Base-by-base conservation (phyloP, 2,329 filamentous ascomycete species). In the Leptoxyphium fumago region DNA sequence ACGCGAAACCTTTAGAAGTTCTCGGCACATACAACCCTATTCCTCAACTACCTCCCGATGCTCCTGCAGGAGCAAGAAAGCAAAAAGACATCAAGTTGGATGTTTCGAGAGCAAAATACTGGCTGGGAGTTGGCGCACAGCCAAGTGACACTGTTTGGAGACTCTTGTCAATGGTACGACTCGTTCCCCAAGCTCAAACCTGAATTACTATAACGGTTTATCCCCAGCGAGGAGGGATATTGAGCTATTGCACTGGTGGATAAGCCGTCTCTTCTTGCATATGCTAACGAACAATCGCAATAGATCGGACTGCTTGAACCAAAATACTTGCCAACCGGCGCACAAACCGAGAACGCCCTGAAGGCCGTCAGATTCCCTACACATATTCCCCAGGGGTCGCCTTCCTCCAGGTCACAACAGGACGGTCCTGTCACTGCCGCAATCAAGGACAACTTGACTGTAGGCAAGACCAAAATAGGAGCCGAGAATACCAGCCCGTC, bases 91-190 rank as follows among this genome's bases (percentile, higher is more conserved):
- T 98, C 61, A 80, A 85, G 57, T 73, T 98, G 11, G 91, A 98
- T 64, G 69, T 75, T 7, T 70, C 77, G 52, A 73, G 91, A 47
- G 84, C 89, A 45, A 81, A 82, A 64, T 98, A 98, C 69, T 98
- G 91, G 91, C 73, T 98, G 30, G 91, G 91, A 61, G 89, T 96
- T 2, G 91, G 91, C 1, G 91, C 91, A 45, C 91, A 98, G 67
- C 91, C 91, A 9, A 88, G 83, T 49, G 85, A 95, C 53, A 80
- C 84, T 2, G 84, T 83, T 30, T 94, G 88, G 88, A 74, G 85
- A 60, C 64, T 96, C 55, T 68, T 98, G 54, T 76, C 75, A 45
- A 82, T 94, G 84, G 85, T 88, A 60, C 15, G 32, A 26, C 21
- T 26, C 7, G 4, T 7, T 26, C 7, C 7, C 7, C 21, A 26